These are phyloP conservation scores for Vinca major DNA, from an alignment of 305 asterid species.

Conservation along the genomic window DNA sequence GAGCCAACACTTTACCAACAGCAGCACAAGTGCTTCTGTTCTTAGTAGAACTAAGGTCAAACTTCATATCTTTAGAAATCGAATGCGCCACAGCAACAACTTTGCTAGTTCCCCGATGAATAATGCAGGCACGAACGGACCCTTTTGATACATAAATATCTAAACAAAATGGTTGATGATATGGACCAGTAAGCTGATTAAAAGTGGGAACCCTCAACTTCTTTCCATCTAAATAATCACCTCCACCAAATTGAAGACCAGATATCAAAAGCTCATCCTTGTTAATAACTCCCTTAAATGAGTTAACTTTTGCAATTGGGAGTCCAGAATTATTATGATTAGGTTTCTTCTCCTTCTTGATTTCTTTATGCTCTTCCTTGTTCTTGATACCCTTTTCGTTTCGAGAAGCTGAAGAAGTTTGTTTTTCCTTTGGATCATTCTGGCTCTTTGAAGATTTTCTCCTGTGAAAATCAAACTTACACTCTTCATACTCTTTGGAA, in stretches of 20 bases:
- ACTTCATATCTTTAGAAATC: constrained; percentile 82
- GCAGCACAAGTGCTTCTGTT: constrained; percentile 57
- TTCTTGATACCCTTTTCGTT: constrained; percentile 22
- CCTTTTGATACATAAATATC: constrained; percentile 61
- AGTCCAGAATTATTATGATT: background rate
- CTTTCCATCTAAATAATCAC: constrained; percentile 19
- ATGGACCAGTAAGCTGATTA: constrained; percentile 68
- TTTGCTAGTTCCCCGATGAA: constrained; percentile 82
- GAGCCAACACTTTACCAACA: constrained; percentile 66
- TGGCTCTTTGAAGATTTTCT: constrained; percentile 40
- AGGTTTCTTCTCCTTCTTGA: constrained; percentile 17
- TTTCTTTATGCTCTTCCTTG: constrained; percentile 8
- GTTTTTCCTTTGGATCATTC: constrained; percentile 17
- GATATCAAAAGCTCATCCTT: constrained; percentile 16
- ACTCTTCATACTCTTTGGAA: constrained; percentile 73
- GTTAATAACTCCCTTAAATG: constrained; percentile 7
- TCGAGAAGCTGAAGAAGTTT: constrained; percentile 9
- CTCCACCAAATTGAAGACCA: constrained; percentile 23
- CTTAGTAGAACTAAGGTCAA: constrained; percentile 61
- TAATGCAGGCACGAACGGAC: constrained; percentile 69
- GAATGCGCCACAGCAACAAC: constrained; percentile 76
- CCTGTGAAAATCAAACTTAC: constrained; percentile 54
- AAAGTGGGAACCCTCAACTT: constrained; percentile 57
- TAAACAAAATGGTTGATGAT: constrained; percentile 80
- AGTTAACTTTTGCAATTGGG: background rate